Evolutionary conservation across 148 eudicot genomes (phyloP), one percentile per base, ranked within the genome.

Genomic region (Agrostemma githago): DNA sequence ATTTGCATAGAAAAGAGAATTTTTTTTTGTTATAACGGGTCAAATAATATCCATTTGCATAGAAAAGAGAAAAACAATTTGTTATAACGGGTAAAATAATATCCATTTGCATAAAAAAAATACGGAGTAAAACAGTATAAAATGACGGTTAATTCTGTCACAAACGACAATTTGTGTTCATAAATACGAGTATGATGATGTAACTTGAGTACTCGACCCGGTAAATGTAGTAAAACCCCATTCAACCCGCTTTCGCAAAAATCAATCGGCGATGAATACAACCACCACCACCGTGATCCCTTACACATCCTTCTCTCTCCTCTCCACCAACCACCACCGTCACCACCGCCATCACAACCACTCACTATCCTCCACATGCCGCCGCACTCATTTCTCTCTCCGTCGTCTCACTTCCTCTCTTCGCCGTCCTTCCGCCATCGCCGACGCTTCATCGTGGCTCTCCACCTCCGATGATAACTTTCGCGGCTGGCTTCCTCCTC

Each of bases 401-500:
- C 74, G 74, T 66, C 72, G 66, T 53, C 74, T 57, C 72, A 76
- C 72, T 51, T 63, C 69, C 14, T 7, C 16, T 40, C 42, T 79
- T 66, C 76, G 82, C 20, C 17, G 82, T 19, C 77, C 82, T 73
- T 73, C 83, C 44, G 76, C 92, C 40, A 38, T 79, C 53, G 42
- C 87, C 21, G 61, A 72, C 42, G 74, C 71, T 0, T 66, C 72
- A 67, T 37, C 92, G 0, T 93, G 96, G 98, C 15, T 80, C 34
- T 42, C 74, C 17, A 70, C 83, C 16, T 85, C 79, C 69, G 73
- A 74, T 4, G 61, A 88, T 60, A 85, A 70, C 6, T 90, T 73
- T 46, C 87, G 85, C 74, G 98, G 98, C n/a, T 93, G 98, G 98
- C 85, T 72, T 5, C 10, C 82, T 72, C 72, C 74, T 9, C 85